Evolutionary conservation across 2,329 filamentous ascomycete genomes (phyloP), one percentile per base, ranked within the genome.

Genomic region (Botrytis elliptica): DNA sequence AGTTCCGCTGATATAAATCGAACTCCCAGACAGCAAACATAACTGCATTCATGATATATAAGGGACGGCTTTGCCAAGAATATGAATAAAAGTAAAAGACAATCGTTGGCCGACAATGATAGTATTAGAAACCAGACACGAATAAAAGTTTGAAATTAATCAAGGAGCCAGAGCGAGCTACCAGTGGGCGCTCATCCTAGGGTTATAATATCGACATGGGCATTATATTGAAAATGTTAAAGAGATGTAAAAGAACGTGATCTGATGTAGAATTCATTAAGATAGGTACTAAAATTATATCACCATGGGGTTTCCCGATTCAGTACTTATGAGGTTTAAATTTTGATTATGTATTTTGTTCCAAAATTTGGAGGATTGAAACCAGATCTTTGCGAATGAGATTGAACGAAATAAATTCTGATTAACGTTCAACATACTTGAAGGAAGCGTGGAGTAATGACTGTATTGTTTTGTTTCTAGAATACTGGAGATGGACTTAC

Each of bases 221-320:
- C 10, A 16, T 52, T 0, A 6, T 0, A 14, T 25, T 12, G 3
- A n/a, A 25, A 10, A n/a, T n/a, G n/a, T n/a, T n/a, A 25, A 10
- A 10, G 0, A 12, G 22, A 46, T 25, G 22, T 49, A 10, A 14
- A 8, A n/a, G 16, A 5, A 52, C 20, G 25, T 25, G 9, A 25
- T 52, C 9, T 52, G 4, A 25, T 16, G 0, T 18, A 3, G 4
- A 55, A 55, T 55, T 16, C 25, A n/a, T 29, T 16, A n/a, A 55
- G 5, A 6, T 7, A 55, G 5, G 2, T 7, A 4, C 10, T 52
- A 16, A 4, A 5, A 16, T n/a, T 14, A n/a, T 3, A 52, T 52
- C 49, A n/a, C 25, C 10, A 5, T 6, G 25, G 4, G 5, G 22
- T 49, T 25, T 49, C 22, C 22, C 4, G 9, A 25, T 2, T 25